phyloP scores from a whole-genome alignment of 768 basidiomycete genomes.

The Symmetrospora coprosmae region DNA sequence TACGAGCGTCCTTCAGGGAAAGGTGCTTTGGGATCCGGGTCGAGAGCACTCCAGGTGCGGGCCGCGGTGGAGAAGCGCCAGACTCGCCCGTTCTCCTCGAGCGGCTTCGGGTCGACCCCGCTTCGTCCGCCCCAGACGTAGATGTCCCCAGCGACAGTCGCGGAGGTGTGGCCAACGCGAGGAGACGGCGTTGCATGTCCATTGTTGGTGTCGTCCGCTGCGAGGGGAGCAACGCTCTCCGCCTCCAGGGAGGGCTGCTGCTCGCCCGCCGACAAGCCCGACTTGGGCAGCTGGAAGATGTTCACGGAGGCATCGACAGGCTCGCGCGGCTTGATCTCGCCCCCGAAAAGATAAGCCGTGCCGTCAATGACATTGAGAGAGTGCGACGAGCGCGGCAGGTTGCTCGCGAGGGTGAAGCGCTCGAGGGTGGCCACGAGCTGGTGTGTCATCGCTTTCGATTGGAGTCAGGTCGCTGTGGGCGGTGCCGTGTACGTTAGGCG shows the following conservation, averaged over 20 bases:
- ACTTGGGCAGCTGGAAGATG: slow-evolving; percentile 25
- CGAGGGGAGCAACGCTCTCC: too few relatives aligned
- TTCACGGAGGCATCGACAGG: slow-evolving; percentile 39
- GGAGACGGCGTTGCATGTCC: slow-evolving; percentile 30
- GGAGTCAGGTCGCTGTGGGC: too few relatives aligned
- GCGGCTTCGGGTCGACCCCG: slow-evolving; percentile 39
- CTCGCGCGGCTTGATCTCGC: slow-evolving; percentile 41
- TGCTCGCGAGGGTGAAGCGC: neutral
- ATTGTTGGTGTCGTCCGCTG: too few relatives aligned
- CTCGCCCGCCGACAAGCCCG: neutral
- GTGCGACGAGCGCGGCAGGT: slow-evolving; percentile 42
- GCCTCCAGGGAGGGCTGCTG: too few relatives aligned
- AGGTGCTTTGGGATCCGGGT: neutral
- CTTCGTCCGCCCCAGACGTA: slow-evolving; percentile 45
- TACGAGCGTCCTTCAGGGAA: too few relatives aligned
- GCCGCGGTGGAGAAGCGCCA: slow-evolving; percentile 32
- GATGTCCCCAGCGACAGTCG: slow-evolving; percentile 29
- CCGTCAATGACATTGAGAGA: slow-evolving; percentile 36
- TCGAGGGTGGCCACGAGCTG: neutral
- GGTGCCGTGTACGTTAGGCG: too few relatives aligned
- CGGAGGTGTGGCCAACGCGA: slow-evolving; percentile 33
- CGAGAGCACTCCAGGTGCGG: slow-evolving; percentile 34
- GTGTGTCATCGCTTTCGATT: too few relatives aligned
- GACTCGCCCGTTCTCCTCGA: slow-evolving; percentile 34
- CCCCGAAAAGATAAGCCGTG: slow-evolving; percentile 40